Base-by-base conservation (phyloP, 116 monocot species). In the Zostera marina region DNA sequence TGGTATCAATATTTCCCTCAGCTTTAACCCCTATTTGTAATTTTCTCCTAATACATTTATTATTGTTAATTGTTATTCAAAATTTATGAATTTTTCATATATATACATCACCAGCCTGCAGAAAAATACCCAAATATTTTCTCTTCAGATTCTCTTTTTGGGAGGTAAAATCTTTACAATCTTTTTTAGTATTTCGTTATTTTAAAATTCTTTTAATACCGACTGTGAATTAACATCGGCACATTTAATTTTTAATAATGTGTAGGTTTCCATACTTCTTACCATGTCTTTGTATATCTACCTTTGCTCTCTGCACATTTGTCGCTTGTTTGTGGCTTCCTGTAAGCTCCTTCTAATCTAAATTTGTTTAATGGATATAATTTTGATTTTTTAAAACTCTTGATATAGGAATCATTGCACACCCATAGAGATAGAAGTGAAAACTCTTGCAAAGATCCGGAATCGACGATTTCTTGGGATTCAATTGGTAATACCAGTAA, bases 181-280 rank as follows among this genome's bases (percentile, higher is more conserved):
- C 5, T 0, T 32, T 32, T 32, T 41, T 42, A 4, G 3, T 12
- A 17, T 24, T 8, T 0, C 19, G 10, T 10, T 47, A 41, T 14
- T 61, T 2, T 20, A 32, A 22, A 9, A 53, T 21, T 59, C n/a
- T 49, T 48, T n/a, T 39, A 44, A 25, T 23, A 21, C 43, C 13
- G 2, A 5, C 8, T 11, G 15, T 47, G 3, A 17, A 32, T 59
- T 42, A 11, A 5, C 55, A 56, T 44, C 32, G 25, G 44, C 14
- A 47, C 4, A 3, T 21, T 51, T 56, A 9, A 41, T 32, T 5
- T 64, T 14, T 58, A 73, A 63, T 52, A 32, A 0, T 32, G 0
- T 32, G 1, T 32, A 92, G 92, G 79, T 87, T 92, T 65, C 92
- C 92, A 22, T 92, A 92, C 64, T 74, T 83, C 55, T 66, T 92